A percentile compares a stretch with the other conserved stretches of the same genome.
These are phyloP conservation scores for Ophiostoma angusticollis DNA, from an alignment of 2,329 filamentous ascomycete species.

Conservation along the genomic window DNA sequence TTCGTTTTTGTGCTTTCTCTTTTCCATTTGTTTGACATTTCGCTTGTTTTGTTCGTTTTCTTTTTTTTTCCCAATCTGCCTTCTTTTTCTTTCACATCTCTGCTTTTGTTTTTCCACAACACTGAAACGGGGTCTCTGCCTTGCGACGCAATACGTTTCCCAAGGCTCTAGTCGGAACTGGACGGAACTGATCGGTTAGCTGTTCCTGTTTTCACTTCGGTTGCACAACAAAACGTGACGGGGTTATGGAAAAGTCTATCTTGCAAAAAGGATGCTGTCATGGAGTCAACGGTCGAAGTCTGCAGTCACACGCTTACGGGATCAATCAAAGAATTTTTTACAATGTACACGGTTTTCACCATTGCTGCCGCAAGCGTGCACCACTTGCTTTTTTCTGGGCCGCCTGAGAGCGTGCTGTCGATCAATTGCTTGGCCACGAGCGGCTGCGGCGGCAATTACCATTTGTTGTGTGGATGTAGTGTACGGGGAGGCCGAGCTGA, in stretches of 20 bases:
- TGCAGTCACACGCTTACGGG: constrained; percentile 2
- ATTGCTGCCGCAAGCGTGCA: too few relatives aligned
- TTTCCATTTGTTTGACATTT: constrained; percentile 1
- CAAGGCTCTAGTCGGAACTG: too few relatives aligned
- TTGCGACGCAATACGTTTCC: too few relatives aligned
- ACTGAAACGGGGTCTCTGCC: too few relatives aligned
- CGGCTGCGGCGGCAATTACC: too few relatives aligned
- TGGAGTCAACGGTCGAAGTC: constrained; percentile 13
- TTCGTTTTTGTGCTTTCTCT: constrained; percentile 4
- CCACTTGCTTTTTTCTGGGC: too few relatives aligned
- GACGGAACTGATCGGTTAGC: constrained; percentile 5
- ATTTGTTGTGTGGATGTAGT: too few relatives aligned
- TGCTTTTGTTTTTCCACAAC: constrained; percentile 8
- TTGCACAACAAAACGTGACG: constrained; percentile 3
- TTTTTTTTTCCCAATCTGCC: constrained; percentile 1
- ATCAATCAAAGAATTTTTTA: constrained; percentile 3
- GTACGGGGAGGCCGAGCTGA: too few relatives aligned
- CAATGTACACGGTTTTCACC: too few relatives aligned
- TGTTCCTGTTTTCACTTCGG: constrained; percentile 5
- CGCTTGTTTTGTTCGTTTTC: background rate
- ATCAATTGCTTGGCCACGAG: too few relatives aligned
- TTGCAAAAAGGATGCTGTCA: constrained; percentile 14
- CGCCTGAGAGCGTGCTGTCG: too few relatives aligned
- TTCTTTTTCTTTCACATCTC: constrained; percentile 7
- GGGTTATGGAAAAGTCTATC: constrained; percentile 13